Percentiles rank a stretch among this genome's conserved stretches.
Conservation (phyloP, 2,329 filamentous ascomycete species). For the Aureobasidium sp. region DNA sequence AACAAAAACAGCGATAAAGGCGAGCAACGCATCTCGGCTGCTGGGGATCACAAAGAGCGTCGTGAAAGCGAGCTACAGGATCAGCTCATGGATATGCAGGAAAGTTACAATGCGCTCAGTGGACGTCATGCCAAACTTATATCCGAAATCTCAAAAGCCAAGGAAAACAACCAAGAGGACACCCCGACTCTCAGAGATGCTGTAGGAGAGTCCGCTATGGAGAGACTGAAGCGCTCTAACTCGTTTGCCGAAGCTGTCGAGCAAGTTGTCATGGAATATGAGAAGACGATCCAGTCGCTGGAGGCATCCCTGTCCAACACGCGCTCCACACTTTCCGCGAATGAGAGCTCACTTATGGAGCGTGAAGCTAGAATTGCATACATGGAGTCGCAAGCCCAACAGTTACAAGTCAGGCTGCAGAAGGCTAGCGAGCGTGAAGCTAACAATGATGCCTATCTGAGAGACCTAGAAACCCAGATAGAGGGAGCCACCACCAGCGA, state of each 20-base stretch:
- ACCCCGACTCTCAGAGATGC: constrained; percentile 55
- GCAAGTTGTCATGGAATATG: constrained; percentile 92
- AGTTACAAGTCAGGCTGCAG: constrained; percentile 82
- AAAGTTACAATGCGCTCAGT: constrained; percentile 88
- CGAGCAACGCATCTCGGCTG: constrained; percentile 38
- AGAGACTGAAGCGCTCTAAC: constrained; percentile 87
- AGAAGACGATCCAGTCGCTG: constrained; percentile 92
- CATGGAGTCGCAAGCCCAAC: constrained; percentile 81
- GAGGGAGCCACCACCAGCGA: constrained; percentile 87
- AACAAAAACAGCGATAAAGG: constrained; percentile 68
- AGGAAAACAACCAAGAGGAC: constrained; percentile 53
- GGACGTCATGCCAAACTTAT: constrained; percentile 94
- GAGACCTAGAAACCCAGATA: constrained; percentile 82
- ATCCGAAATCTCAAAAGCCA: constrained; percentile 80
- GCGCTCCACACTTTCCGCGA: constrained; percentile 70
- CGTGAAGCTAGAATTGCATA: constrained; percentile 92
- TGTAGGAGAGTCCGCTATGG: constrained; percentile 70
- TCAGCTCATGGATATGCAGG: constrained; percentile 83
- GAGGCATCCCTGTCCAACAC: constrained; percentile 89
- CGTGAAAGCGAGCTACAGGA: constrained; percentile 88
- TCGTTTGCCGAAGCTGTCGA: constrained; percentile 95
- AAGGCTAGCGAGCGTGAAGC: constrained; percentile 88
- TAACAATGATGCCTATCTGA: constrained; percentile 86
- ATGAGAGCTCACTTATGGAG: constrained; percentile 81
- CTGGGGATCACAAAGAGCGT: constrained; percentile 23